Evolutionary conservation across 2,329 filamentous ascomycete species (phyloP).

Genomic region (Rasamsonia emersonii): DNA sequence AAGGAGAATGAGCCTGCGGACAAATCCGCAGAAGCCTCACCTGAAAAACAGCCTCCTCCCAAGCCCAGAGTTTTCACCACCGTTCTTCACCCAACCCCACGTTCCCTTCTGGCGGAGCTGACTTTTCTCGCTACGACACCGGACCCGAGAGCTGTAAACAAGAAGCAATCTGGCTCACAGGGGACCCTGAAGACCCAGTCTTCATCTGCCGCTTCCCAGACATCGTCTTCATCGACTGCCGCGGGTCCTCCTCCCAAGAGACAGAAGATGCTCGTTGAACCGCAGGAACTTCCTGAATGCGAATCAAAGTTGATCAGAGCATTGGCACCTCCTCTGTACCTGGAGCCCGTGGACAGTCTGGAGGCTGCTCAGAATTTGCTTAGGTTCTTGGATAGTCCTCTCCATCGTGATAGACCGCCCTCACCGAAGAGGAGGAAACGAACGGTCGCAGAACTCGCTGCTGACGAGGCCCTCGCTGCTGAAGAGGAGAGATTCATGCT

Average conservation of each 20-base stretch:
- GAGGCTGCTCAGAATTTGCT: conserved; percentile 65
- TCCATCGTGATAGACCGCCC: conserved; percentile 67
- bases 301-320: conserved; percentile 68
- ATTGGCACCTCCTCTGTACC: conserved; percentile 64
- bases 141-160: conserved; percentile 41
- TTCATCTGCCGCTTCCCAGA: conserved; percentile 45
- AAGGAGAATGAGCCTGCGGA: conserved; percentile 53
- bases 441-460: conserved; percentile 88
- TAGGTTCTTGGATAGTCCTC: conserved; percentile 63
- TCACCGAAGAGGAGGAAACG: conserved; percentile 84
- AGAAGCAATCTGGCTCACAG: conserved; percentile 37
- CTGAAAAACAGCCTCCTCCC: conserved; percentile 40
- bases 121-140: conserved; percentile 67
- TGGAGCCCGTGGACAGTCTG: conserved; percentile 64
- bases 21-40: conserved; percentile 33
- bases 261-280: conserved; percentile 71
- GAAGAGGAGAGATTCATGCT: conserved; percentile 90
- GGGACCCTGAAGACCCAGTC: conserved; percentile 33
- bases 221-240: conserved; percentile 52
- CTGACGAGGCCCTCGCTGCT: conserved; percentile 84
- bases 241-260: conserved; percentile 52
- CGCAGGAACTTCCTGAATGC: conserved; percentile 61
- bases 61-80: conserved; percentile 61
- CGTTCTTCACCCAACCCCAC: conserved; percentile 75
- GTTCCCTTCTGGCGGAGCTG: conserved; percentile 68